phyloP scores from a whole-genome alignment of 2,329 filamentous ascomycete species.

The Coniochaeta sp. region DNA sequence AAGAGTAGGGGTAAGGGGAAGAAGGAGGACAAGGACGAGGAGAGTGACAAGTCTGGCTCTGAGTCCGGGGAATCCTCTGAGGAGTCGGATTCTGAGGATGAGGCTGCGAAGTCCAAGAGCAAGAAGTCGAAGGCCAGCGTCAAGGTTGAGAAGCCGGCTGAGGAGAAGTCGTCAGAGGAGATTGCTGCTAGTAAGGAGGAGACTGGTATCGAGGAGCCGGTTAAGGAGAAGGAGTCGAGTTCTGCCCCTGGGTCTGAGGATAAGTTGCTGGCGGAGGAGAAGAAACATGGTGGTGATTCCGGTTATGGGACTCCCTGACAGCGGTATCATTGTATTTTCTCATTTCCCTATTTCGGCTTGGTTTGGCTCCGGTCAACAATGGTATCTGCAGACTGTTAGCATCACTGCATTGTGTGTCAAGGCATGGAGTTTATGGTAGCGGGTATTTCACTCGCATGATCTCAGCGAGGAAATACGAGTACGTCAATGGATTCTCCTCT shows the following conservation, averaged over 20 bases:
- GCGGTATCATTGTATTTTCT: neutral
- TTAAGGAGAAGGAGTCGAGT: neutral
- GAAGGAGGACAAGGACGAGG: conserved; percentile 12
- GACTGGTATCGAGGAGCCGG: conserved; percentile 2
- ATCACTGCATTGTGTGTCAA: too few species aligned
- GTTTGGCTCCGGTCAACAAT: neutral
- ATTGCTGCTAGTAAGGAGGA: neutral
- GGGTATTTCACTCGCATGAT: too few species aligned
- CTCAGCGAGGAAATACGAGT: too few species aligned
- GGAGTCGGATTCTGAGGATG: conserved; percentile 8
- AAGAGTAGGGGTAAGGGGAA: conserved; percentile 16
- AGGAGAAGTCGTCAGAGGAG: conserved; percentile 5
- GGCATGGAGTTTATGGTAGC: too few species aligned
- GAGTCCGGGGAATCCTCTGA: conserved; percentile 5
- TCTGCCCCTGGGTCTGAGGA: conserved; percentile 2
- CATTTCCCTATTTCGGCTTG: too few species aligned
- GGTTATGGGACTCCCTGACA: conserved; percentile 19
- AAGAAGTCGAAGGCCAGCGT: conserved; percentile 12
- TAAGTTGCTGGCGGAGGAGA: conserved; percentile 1
- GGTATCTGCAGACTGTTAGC: too few species aligned
- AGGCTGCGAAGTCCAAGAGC: conserved; percentile 1
- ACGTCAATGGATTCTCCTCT: too few species aligned
- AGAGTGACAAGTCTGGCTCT: conserved; percentile 4
- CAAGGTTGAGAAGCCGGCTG: conserved; percentile 8
- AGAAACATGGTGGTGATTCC: conserved; percentile 7